Base-by-base conservation (phyloP, 139 green algal species). In the Yamagishiella unicocca region DNA sequence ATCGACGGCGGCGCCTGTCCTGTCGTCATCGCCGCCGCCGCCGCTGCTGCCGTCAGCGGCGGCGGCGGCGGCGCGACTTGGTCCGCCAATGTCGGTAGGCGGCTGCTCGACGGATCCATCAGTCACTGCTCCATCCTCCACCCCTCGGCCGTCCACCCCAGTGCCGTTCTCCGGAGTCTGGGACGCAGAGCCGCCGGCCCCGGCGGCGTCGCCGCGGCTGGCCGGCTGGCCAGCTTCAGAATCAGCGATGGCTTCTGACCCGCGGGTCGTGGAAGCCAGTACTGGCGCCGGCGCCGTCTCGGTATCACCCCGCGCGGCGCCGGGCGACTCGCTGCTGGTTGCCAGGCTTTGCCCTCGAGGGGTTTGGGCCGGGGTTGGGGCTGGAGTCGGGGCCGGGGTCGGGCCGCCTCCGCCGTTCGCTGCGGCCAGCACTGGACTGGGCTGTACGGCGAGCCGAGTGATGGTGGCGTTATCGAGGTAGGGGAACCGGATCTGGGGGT, bases 381-480 rank as follows among this genome's bases (percentile, higher is more conserved):
- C n/a, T n/a, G n/a, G n/a, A n/a, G n/a, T n/a, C n/a, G n/a, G n/a
- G n/a, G n/a, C n/a, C n/a, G n/a, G n/a, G n/a, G n/a, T n/a, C n/a
- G n/a, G 66, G n/a, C 66, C 66, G 31, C 14, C 66, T 27, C 66
- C 66, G 19, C 66, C 33, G 37, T 33, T 43, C 35, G 66, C 66
- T 33, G 66, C 33, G 33, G 33, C 33, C 66, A 74, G 31, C 8
- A 74, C 33, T 1, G 31, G 33, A 45, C 3, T 74, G 7, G 42
- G 75, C 75, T 43, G 53, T n/a, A 86, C 21, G 2, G 80, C 83
- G 4, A 88, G 83, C 5, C 71, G 71, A 0, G 68, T 68, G 54
- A 88, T 82, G 83, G 83, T 76, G 53, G 54, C 74, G 55, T 87
- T 89, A 37, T 91, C 88, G 54, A 91, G 83, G 76, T 89, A 91